Percentiles rank a stretch among this genome's conserved stretches.
phyloP scores from a whole-genome alignment of 2,329 filamentous ascomycete genomes.

The Clarireedia hainanense region DNA sequence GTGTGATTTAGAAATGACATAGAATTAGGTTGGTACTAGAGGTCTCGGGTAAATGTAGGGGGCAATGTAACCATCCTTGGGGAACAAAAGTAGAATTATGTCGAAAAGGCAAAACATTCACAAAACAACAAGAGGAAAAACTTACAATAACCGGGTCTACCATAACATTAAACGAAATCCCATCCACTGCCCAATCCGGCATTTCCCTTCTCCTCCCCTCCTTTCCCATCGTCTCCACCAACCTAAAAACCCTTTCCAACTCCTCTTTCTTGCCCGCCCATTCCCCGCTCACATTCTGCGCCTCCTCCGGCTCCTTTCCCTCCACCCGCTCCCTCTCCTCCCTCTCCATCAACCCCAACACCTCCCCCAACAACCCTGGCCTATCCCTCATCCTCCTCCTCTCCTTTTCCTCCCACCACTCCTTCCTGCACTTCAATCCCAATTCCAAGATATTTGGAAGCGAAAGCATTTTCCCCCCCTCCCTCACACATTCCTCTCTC shows the following conservation, averaged over 20 bases:
- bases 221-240: slow-evolving; percentile 35
- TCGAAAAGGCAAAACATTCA: not conserved
- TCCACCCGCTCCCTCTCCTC: slow-evolving; percentile 36
- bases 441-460: slow-evolving; percentile 63
- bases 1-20: no score
- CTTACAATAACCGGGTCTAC: slow-evolving; percentile 50
- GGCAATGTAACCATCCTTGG: no score
- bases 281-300: slow-evolving; percentile 40
- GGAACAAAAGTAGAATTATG: no score
- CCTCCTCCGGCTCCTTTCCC: slow-evolving; percentile 35
- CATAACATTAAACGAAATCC: slow-evolving; percentile 69
- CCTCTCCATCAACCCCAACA: slow-evolving; percentile 43
- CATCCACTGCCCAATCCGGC: slow-evolving; percentile 70
- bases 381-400: slow-evolving; percentile 47
- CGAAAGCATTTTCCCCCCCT: slow-evolving; percentile 21
- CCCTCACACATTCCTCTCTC: not conserved
- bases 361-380: slow-evolving; percentile 50
- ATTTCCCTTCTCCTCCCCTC: slow-evolving; percentile 39
- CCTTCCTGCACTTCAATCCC: slow-evolving; percentile 76
- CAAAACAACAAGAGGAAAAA: not conserved
- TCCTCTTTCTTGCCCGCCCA: slow-evolving; percentile 38
- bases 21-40: no score
- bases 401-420: slow-evolving; percentile 74
- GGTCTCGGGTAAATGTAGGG: no score
- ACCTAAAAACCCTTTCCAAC: slow-evolving; percentile 44